These are phyloP conservation scores for Salix udensis DNA, from an alignment of 345 rosid genomes.

Conservation along the genomic window DNA sequence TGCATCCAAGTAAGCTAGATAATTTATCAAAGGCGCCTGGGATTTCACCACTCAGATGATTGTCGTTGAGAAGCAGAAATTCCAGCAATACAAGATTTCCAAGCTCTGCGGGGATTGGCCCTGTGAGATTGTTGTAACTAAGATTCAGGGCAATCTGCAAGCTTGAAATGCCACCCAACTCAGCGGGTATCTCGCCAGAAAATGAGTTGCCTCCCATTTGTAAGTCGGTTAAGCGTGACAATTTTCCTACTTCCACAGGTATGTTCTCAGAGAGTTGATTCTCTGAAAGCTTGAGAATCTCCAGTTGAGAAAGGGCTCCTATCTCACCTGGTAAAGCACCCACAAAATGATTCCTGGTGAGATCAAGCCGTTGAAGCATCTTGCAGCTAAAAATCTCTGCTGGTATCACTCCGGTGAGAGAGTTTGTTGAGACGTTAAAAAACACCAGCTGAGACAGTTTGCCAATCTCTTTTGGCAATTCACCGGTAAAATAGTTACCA, in stretches of 20 bases:
- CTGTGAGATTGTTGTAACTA: slow-evolving; percentile 73
- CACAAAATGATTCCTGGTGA: slow-evolving; percentile 56
- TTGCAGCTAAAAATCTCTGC: slow-evolving; percentile 58
- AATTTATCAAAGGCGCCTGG: slow-evolving; percentile 61
- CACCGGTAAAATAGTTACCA: slow-evolving; percentile 49
- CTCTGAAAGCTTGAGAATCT: slow-evolving; percentile 81
- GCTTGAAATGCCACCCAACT: slow-evolving; percentile 58
- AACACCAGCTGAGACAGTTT: slow-evolving; percentile 57
- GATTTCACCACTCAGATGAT: slow-evolving; percentile 65
- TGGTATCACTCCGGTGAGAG: slow-evolving; percentile 59
- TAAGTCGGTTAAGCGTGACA: slow-evolving; percentile 61
- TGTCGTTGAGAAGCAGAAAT: slow-evolving; percentile 69
- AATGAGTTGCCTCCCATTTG: slow-evolving; percentile 88
- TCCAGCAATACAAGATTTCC: slow-evolving; percentile 65
- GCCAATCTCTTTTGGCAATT: slow-evolving; percentile 75
- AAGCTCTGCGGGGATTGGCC: slow-evolving; percentile 64
- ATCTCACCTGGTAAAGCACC: slow-evolving; percentile 56
- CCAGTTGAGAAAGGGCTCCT: slow-evolving; percentile 67
- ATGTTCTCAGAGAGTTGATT: slow-evolving; percentile 54
- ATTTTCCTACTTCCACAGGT: slow-evolving; percentile 56
- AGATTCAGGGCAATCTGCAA: slow-evolving; percentile 84
- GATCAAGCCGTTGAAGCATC: slow-evolving; percentile 86
- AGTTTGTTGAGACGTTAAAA: slow-evolving; percentile 75
- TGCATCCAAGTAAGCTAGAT: slow-evolving; percentile 71
- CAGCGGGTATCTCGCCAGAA: slow-evolving; percentile 54